Evolutionary conservation across 768 basidiomycete species (phyloP), one percentile per base, ranked within the genome.

Genomic region (Amylocystis lapponica): DNA sequence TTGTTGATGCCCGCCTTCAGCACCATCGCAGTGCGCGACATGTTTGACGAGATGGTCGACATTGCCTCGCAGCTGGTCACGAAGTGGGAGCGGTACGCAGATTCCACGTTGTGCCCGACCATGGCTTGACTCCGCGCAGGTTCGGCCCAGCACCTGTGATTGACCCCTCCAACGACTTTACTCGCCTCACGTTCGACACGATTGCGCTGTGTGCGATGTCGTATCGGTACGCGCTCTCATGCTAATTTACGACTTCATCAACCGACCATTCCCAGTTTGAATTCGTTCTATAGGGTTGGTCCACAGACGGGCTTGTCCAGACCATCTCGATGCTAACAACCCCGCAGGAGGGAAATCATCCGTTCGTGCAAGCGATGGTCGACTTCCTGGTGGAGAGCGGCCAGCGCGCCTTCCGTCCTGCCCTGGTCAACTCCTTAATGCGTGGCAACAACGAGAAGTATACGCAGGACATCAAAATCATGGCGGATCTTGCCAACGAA

Each of bases 21-120:
- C 13, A 66, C 71, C 2, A 53, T 60, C 12, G 58, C 64, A 2
- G 66, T 76, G 32, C 64, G 63, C 25, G 62, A 59, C 42, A 75
- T 76, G 74, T 68, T 73, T 48, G 64, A 65, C 22, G 68, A 69
- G 41, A 75, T 74, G 73, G 52, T 63, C 6, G 74, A 75, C 46
- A 66, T 74, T 30, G 60, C 59, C 5, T 55, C 59, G 22, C 73
- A 74, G 53, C 61, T 75, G 39, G 45, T 70, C 3, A 50, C 66
- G 19, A 72, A 73, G 48, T 72, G 70, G 66, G 66, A 69, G 48
- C 48, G 70, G 67, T 68, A 27, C 32, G 45, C 32, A 16, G 27
- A 35, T 2, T 22, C 23, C 11, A 2, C 29, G 16, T 39, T 41
- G 34, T 32, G 5, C n/a, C 27, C 20, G 11, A 39, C 27, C n/a